These are phyloP conservation scores for Termitomyces sp. DNA, from an alignment of 1,284 basidiomycete genomes.

Conservation along the genomic window DNA sequence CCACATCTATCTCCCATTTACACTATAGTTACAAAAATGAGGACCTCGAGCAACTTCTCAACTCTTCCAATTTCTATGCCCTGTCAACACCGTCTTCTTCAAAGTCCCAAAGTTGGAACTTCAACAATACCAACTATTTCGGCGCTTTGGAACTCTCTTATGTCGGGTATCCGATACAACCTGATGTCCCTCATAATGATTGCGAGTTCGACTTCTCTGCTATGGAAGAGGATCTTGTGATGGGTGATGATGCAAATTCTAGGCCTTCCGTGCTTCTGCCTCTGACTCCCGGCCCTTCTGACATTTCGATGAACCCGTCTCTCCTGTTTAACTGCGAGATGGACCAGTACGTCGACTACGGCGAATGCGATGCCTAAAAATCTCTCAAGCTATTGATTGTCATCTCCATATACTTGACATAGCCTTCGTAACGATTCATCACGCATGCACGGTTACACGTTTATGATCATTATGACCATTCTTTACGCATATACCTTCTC, in stretches of 20 bases:
- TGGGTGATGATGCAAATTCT: not conserved
- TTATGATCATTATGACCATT: not conserved
- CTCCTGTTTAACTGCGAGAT: constrained; percentile 4
- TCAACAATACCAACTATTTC: not conserved
- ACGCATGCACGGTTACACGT: not conserved
- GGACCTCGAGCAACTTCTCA: not conserved
- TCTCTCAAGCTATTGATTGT: not conserved
- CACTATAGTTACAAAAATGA: constrained; percentile 3
- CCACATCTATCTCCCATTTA: not conserved
- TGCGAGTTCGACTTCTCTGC: not conserved
- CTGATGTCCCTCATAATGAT: not conserved
- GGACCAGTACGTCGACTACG: constrained; percentile 14
- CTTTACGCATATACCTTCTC: not conserved
- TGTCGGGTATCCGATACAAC: not conserved
- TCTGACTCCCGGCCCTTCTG: not conserved
- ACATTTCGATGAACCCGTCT: not conserved
- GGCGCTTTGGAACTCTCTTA: constrained; percentile 4
- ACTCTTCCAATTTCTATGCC: not conserved
- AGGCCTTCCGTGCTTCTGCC: not conserved
- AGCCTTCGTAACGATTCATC: not conserved
- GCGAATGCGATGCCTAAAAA: not conserved
- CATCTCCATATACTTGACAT: not conserved
- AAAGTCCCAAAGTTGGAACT: not conserved
- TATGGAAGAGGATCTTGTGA: not conserved
- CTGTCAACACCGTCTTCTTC: not conserved